These are phyloP conservation scores for Colletotrichum simmondsii DNA, from an alignment of 2,329 filamentous ascomycete genomes.

Conservation along the genomic window DNA sequence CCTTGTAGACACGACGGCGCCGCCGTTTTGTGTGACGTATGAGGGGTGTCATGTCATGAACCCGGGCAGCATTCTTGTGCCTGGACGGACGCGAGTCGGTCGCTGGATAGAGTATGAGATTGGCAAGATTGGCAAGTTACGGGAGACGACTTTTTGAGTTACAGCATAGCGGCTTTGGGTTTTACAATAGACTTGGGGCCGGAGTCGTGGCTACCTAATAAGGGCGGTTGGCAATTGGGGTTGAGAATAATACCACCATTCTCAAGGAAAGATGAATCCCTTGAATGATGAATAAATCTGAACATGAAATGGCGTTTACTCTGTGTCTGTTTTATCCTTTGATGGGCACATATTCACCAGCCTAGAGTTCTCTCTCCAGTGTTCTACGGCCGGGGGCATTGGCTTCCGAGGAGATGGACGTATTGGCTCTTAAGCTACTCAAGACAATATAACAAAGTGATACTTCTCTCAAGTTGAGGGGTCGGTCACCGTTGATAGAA, in stretches of 20 bases:
- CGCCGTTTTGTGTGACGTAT: slow-evolving; percentile 88
- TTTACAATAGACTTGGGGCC: background rate
- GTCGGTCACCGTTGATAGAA: no score
- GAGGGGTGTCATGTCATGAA: slow-evolving; percentile 98
- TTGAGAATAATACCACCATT: background rate
- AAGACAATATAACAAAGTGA: no score
- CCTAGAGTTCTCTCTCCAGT: no score
- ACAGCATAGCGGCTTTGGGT: background rate
- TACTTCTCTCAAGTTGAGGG: no score
- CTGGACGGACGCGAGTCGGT: slow-evolving; percentile 74
- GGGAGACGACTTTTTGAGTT: slow-evolving; percentile 69
- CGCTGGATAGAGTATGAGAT: slow-evolving; percentile 91
- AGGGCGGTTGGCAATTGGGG: background rate
- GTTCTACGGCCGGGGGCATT: no score
- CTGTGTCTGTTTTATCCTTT: no score
- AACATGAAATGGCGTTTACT: background rate
- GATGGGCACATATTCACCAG: no score
- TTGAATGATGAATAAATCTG: background rate
- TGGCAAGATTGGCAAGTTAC: slow-evolving; percentile 69
- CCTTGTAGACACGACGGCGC: slow-evolving; percentile 83
- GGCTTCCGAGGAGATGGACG: no score
- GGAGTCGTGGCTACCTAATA: no score
- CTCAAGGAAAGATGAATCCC: background rate
- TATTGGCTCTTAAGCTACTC: no score
- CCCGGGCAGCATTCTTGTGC: slow-evolving; percentile 80